phyloP scores from a whole-genome alignment of 805 yeast species.

The Yarrowia porcina region DNA sequence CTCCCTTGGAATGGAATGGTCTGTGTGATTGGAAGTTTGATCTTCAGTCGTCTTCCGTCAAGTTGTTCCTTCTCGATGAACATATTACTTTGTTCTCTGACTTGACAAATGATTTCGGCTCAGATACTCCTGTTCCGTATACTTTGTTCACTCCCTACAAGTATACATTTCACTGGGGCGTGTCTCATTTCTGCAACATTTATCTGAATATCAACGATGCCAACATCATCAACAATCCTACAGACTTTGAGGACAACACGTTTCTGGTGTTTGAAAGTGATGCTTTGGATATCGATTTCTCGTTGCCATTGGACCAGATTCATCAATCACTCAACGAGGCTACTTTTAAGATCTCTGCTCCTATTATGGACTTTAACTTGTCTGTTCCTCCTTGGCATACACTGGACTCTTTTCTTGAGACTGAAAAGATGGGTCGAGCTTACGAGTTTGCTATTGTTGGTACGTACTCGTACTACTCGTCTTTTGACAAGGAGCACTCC shows the following conservation, averaged over 20 bases:
- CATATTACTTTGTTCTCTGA: conserved; percentile 75
- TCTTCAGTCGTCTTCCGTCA: conserved; percentile 50
- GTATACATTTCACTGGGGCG: conserved; percentile 59
- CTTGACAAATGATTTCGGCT: conserved; percentile 66
- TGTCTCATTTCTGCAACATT: conserved; percentile 51
- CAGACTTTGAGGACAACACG: conserved; percentile 76
- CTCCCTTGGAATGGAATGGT: conserved; percentile 84
- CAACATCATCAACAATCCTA: conserved; percentile 84
- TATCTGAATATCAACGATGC: conserved; percentile 79
- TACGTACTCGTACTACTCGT: conserved; percentile 57
- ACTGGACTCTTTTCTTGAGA: conserved; percentile 60
- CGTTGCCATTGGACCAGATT: conserved; percentile 55
- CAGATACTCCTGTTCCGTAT: conserved; percentile 64
- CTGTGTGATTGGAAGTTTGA: conserved; percentile 63
- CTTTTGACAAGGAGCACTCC: conserved; percentile 60
- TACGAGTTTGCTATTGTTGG: conserved; percentile 61
- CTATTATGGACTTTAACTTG: conserved; percentile 57
- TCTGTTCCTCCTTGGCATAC: conserved; percentile 95
- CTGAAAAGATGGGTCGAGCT: conserved; percentile 64
- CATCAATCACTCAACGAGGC: conserved; percentile 33
- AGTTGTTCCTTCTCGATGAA: conserved; percentile 71
- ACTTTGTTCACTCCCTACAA: conserved; percentile 71
- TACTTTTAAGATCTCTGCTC: conserved; percentile 40
- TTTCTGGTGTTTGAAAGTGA: conserved; percentile 73
- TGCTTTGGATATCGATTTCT: conserved; percentile 45